Conservation (phyloP, 192 early-diverging fungal species). For the Irineochytrium annulatum region DNA sequence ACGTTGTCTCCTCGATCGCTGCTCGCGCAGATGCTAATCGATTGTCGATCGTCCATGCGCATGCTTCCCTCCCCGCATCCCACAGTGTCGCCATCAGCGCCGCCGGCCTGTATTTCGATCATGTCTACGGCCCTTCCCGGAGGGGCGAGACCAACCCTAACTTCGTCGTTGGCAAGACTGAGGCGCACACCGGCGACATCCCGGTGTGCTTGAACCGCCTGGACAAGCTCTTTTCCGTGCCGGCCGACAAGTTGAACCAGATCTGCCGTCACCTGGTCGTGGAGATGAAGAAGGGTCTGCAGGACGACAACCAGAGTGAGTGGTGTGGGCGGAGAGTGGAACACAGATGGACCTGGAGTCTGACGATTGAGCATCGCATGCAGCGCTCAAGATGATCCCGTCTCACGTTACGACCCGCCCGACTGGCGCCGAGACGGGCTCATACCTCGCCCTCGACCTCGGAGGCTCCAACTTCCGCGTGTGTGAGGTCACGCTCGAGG, state of each 20-base stretch:
- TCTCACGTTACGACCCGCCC: conserved; percentile 80
- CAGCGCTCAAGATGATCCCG: conserved; percentile 71
- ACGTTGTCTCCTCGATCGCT: too few relatives aligned
- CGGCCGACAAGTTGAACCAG: conserved; percentile 13
- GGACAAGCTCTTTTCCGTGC: conserved; percentile 11
- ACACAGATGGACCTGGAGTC: neutral
- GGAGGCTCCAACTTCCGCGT: conserved; percentile 93
- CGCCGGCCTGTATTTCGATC: too few relatives aligned
- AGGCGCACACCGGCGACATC: neutral
- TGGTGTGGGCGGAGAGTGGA: neutral
- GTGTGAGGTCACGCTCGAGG: conserved; percentile 75
- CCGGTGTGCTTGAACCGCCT: conserved; percentile 20
- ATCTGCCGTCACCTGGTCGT: conserved; percentile 29
- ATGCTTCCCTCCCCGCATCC: too few relatives aligned
- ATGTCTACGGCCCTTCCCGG: too few relatives aligned
- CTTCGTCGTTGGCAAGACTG: too few relatives aligned
- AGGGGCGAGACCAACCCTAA: too few relatives aligned
- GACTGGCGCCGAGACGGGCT: conserved; percentile 78
- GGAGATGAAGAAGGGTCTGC: conserved; percentile 37
- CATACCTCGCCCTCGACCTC: conserved; percentile 85
- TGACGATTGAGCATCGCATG: neutral
- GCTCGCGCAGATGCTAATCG: too few relatives aligned
- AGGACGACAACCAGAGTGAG: conserved; percentile 22
- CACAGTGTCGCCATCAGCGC: too few relatives aligned
- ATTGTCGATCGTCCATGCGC: too few relatives aligned